Percentiles rank a stretch among this genome's conserved stretches.
Conservation (phyloP, 441 rosid genomes). For the Euphorbia neoarborescens region DNA sequence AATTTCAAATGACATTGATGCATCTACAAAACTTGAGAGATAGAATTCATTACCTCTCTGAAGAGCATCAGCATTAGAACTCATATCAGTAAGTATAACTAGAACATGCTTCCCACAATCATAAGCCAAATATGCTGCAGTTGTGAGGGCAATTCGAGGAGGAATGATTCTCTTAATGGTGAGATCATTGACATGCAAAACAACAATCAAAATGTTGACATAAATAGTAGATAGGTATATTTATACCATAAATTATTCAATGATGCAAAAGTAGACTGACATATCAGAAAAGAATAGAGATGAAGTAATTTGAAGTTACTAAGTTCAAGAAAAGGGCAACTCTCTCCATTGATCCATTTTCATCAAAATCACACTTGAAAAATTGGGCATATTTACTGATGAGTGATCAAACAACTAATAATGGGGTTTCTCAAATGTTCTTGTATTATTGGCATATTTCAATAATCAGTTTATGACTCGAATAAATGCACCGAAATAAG, state of each 20-base stretch:
- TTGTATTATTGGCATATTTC: neutral
- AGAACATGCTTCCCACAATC: constrained; percentile 99
- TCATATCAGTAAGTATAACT: constrained; percentile 53
- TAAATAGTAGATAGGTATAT: neutral
- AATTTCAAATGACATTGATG: neutral
- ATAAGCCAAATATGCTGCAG: constrained; percentile 45
- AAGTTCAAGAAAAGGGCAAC: constrained; percentile 90
- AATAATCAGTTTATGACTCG: neutral
- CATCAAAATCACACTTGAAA: constrained; percentile 98
- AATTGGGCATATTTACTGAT: constrained; percentile 90
- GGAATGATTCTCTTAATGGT: constrained; percentile 41
- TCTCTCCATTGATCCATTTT: constrained; percentile 99
- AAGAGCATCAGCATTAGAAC: constrained; percentile 99
- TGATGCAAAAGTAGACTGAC: neutral
- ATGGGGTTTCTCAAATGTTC: neutral
- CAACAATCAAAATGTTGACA: constrained; percentile 3
- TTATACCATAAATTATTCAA: neutral
- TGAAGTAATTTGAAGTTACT: constrained; percentile 32
- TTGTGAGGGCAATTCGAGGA: constrained; percentile 22
- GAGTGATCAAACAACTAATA: neutral
- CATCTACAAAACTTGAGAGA: neutral
- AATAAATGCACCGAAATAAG: neutral
- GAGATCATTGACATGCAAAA: constrained; percentile 88
- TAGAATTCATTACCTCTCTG: constrained; percentile 63
- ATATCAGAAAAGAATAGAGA: neutral